Percentiles rank a stretch among this genome's conserved stretches.
Evolutionary conservation across 1,139 yeast genomes (phyloP).

Genomic region (Candida neerlandica): DNA sequence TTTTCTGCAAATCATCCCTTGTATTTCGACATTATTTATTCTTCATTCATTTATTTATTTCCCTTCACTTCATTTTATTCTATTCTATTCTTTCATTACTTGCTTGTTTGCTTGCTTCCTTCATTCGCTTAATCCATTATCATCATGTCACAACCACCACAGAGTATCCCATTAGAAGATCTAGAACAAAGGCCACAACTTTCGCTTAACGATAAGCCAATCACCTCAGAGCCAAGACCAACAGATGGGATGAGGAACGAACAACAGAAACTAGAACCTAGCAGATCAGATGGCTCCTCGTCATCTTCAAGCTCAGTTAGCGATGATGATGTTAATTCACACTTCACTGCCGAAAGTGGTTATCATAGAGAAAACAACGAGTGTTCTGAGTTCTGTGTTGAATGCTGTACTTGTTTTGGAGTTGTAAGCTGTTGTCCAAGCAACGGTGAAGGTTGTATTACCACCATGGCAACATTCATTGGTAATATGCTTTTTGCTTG

Average conservation of each 20-base stretch:
- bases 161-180: conserved; percentile 5
- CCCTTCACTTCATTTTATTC: neutral
- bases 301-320: conserved; percentile 4
- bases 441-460: conserved; percentile 44
- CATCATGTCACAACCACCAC: conserved; percentile 4
- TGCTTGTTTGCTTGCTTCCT: neutral
- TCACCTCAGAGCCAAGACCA: conserved; percentile 19
- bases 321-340: conserved; percentile 7
- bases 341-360: conserved; percentile 28
- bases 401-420: conserved; percentile 44
- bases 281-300: conserved; percentile 3
- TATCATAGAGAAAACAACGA: conserved; percentile 40
- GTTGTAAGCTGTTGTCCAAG: conserved; percentile 47
- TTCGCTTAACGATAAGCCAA: conserved; percentile 7
- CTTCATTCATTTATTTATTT: neutral
- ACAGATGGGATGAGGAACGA: conserved; percentile 16
- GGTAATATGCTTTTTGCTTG: conserved; percentile 42
- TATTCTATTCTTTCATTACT: neutral
- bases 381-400: conserved; percentile 48
- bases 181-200: conserved; percentile 8
- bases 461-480: conserved; percentile 37
- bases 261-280: conserved; percentile 5
- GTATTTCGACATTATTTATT: neutral
- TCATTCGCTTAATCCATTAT: neutral
- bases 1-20: neutral